A percentile compares a stretch with the other conserved stretches of the same genome.
phyloP scores from a whole-genome alignment of 2,329 filamentous ascomycete species.

The Clarireedia hainanense region DNA sequence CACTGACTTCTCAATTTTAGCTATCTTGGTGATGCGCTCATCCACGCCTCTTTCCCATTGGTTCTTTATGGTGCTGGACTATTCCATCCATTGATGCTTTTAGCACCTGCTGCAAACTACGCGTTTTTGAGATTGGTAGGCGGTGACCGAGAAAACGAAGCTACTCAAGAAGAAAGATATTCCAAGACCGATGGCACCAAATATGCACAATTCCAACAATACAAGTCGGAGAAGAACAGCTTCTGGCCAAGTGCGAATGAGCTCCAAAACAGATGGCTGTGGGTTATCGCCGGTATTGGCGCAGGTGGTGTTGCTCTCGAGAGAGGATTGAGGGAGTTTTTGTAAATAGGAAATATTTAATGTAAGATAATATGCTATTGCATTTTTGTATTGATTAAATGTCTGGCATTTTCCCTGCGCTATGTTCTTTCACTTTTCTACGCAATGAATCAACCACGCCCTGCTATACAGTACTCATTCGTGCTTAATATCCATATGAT shows the following conservation, averaged over 20 bases:
- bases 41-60: slow-evolving; percentile 12
- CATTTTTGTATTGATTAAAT: not conserved
- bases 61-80: slow-evolving; percentile 11
- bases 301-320: slow-evolving; percentile 4
- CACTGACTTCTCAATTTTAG: slow-evolving; percentile 1
- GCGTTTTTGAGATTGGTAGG: slow-evolving; percentile 9
- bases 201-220: slow-evolving; percentile 1
- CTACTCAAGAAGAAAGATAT: slow-evolving; percentile 9
- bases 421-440: too few relatives aligned
- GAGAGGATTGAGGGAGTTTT: not conserved
- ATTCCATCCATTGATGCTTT: slow-evolving; percentile 10
- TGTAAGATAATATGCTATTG: not conserved
- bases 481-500: too few relatives aligned
- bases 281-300: slow-evolving; percentile 5
- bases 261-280: slow-evolving; percentile 7
- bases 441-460: too few relatives aligned
- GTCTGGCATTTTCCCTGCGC: not conserved
- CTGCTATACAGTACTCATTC: too few relatives aligned
- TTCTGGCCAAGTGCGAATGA: slow-evolving; percentile 10
- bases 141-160: slow-evolving; percentile 10
- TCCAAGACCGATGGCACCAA: not conserved
- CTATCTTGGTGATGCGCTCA: slow-evolving; percentile 13
- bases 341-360: not conserved
- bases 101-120: slow-evolving; percentile 11
- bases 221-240: slow-evolving; percentile 11